Base-by-base conservation (phyloP, 805 yeast genomes). In the Ogataea parapolymorpha region DNA sequence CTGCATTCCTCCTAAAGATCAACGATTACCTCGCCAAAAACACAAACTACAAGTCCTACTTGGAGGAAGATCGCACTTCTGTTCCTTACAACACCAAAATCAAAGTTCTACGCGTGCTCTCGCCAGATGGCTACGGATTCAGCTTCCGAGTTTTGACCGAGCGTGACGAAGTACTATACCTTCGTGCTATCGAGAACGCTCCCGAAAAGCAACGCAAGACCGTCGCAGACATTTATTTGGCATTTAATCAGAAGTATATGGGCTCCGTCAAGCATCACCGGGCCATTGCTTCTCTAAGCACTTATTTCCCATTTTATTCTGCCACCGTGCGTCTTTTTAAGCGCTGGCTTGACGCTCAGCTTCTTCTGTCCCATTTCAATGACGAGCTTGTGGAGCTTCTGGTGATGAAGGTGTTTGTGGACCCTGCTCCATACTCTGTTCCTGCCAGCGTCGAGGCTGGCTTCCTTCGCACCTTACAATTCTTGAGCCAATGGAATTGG, bases 61-160 rank as follows among this genome's bases (percentile, higher is more conserved):
- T 90, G 25, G 77, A 84, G 2, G 73, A 77, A 38, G 96, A 90
- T 57, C 70, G 72, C 47, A 65, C 65, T 4, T 66, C 79, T 2
- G 70, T 85, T 47, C 90, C 91, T 5, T 80, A 75, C 58, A 82
- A 82, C 55, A 65, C 71, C 31, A 75, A 77, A 45, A 68, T 84
- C 22, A 68, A 77, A 0, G 65, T 76, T 3, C 63, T 87, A 45
- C 77, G 82, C 38, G 68, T 93, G 15, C 70, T 87, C 45, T 77
- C 95, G 0, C 95, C 96, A 2, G 93, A 85, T 46, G 99, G 99
- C 2, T 91, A 67, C 61, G 96, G 95, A 1, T 91, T 89, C 72
- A 75, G 75, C 49, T 63, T 88, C 30, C 74, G 93, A 42, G 80
- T 90, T 2, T 66, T 82, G 30, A 83, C 95, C 0, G 96, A 90